Conservation (phyloP, 2,329 filamentous ascomycete genomes). For the Ilyonectria sp. region DNA sequence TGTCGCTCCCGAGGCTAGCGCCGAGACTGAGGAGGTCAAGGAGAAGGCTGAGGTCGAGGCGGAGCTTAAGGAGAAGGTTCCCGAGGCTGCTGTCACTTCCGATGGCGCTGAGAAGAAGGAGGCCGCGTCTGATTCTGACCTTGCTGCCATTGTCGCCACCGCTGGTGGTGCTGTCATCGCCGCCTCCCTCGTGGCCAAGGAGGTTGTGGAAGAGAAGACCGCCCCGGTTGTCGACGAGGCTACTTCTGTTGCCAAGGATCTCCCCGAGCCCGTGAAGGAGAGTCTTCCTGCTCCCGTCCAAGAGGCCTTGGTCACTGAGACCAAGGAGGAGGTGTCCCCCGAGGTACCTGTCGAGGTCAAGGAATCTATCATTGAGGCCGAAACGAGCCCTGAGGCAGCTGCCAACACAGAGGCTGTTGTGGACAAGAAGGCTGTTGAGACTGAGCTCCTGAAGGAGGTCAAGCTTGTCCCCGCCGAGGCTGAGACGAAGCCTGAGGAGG, state of each 20-base stretch:
- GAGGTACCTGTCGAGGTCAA: constrained; percentile 71
- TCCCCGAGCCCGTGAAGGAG: constrained; percentile 70
- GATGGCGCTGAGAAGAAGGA: constrained; percentile 70
- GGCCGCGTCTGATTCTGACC: constrained; percentile 56
- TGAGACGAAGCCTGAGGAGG: constrained; percentile 41
- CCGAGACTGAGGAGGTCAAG: constrained; percentile 73
- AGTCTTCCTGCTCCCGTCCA: constrained; percentile 66
- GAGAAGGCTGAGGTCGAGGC: constrained; percentile 81
- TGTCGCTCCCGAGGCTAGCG: constrained; percentile 77
- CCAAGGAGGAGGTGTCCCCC: constrained; percentile 63
- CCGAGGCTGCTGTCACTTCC: constrained; percentile 71
- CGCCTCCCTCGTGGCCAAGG: constrained; percentile 52
- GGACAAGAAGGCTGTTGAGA: constrained; percentile 83
- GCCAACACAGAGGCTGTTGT: constrained; percentile 77
- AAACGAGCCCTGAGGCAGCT: constrained; percentile 78
- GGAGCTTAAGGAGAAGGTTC: constrained; percentile 78
- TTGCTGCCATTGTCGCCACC: constrained; percentile 56
- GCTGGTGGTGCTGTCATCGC: constrained; percentile 53
- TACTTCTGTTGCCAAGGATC: constrained; percentile 60
- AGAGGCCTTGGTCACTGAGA: constrained; percentile 60
- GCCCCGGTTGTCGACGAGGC: constrained; percentile 56
- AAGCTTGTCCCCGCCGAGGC: constrained; percentile 53
- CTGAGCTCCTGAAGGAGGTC: constrained; percentile 79
- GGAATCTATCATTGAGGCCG: constrained; percentile 71
- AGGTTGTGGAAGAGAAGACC: constrained; percentile 55